These are phyloP conservation scores for Alternaria arborescens DNA, from an alignment of 2,329 filamentous ascomycete genomes.

Conservation along the genomic window DNA sequence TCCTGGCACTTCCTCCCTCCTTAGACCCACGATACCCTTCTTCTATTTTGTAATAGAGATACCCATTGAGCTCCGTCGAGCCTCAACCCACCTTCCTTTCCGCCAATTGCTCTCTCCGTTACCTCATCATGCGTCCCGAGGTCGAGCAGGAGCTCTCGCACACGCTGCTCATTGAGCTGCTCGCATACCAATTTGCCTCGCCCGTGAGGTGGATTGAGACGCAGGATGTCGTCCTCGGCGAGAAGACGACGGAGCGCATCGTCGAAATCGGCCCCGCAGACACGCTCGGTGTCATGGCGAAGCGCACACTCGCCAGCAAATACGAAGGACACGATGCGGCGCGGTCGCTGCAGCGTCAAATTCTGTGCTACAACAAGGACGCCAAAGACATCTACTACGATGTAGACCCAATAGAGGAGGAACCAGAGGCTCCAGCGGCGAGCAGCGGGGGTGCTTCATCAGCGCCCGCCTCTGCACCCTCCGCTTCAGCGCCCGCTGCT, in stretches of 20 bases:
- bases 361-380: slow-evolving; percentile 99
- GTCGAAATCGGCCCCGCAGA: slow-evolving; percentile 97
- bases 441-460: slow-evolving; percentile 55
- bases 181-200: slow-evolving; percentile 98
- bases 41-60: slow-evolving; percentile 35
- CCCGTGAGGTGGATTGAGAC: slow-evolving; percentile 99
- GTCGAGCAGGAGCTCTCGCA: slow-evolving; percentile 99
- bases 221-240: slow-evolving; percentile 97
- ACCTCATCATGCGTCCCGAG: slow-evolving; percentile 86
- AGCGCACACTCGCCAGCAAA: slow-evolving; percentile 92
- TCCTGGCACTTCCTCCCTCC: slow-evolving; percentile 27
- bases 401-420: slow-evolving; percentile 90
- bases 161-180: slow-evolving; percentile 96
- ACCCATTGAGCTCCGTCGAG: slow-evolving; percentile 39
- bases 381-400: slow-evolving; percentile 99
- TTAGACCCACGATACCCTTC: slow-evolving; percentile 28
- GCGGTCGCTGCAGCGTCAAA: slow-evolving; percentile 94
- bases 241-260: slow-evolving; percentile 95
- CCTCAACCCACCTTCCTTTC: slow-evolving; percentile 24
- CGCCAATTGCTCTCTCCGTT: slow-evolving; percentile 13
- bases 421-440: slow-evolving; percentile 63
- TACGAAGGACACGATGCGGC: slow-evolving; percentile 99
- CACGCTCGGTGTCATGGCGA: slow-evolving; percentile 96
- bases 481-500: slow-evolving; percentile 60
- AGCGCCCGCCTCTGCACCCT: slow-evolving; percentile 55